Conservation (phyloP, 805 yeast genomes). For the Lipomyces mesembrius region DNA sequence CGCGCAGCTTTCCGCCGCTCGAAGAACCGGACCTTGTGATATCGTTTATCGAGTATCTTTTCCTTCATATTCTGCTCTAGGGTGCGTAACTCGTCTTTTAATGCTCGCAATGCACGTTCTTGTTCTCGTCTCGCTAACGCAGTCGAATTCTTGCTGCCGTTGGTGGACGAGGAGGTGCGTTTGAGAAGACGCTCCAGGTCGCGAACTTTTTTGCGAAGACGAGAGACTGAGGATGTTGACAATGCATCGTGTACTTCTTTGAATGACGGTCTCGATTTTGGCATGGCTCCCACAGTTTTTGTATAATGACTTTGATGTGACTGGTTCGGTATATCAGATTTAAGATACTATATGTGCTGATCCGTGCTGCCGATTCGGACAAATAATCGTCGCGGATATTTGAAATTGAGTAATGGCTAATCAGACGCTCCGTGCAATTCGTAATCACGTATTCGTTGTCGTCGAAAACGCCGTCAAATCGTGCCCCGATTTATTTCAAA, state of each 20-base stretch:
- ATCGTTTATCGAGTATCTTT: slow-evolving; percentile 65
- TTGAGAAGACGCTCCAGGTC: slow-evolving; percentile 74
- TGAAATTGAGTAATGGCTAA: too few species aligned
- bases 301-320: not conserved
- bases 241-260: slow-evolving; percentile 13
- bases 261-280: slow-evolving; percentile 8
- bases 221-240: slow-evolving; percentile 26
- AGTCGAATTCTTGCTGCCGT: slow-evolving; percentile 62
- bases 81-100: slow-evolving; percentile 60
- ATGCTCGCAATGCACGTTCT: slow-evolving; percentile 73
- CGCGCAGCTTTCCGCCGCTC: slow-evolving; percentile 40
- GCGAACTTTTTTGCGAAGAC: slow-evolving; percentile 82
- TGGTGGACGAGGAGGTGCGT: slow-evolving; percentile 46
- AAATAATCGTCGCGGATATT: too few species aligned
- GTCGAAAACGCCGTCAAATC: too few species aligned
- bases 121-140: slow-evolving; percentile 51
- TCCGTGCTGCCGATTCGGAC: not conserved
- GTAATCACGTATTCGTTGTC: too few species aligned
- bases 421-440: too few species aligned
- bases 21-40: slow-evolving; percentile 92
- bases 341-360: not conserved
- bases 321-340: not conserved
- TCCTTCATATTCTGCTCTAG: slow-evolving; percentile 54
- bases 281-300: slow-evolving; percentile 4
- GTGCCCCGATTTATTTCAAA: too few species aligned